Base-by-base conservation (phyloP, 2,329 filamentous ascomycete genomes). In the Parastagonospora nodorum region DNA sequence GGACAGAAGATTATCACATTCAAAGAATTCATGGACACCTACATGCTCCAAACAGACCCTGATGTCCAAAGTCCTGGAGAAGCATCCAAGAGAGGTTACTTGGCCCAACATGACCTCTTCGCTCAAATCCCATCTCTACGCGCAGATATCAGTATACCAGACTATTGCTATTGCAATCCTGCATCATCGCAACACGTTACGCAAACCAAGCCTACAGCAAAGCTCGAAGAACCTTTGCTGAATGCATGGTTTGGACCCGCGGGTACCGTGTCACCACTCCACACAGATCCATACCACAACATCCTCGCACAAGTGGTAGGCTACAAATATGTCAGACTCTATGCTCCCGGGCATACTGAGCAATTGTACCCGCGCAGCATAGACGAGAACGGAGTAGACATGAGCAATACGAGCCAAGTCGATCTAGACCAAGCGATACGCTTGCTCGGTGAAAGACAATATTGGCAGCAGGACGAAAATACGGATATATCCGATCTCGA, bases 251-350 rank as follows among this genome's bases (percentile, higher is more conserved):
- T 97, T 57, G 94, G 94, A 0, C 94, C 94, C 0, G 79, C 86
- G 0, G 87, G 86, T 42, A 97, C 94, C 0, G 92, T 96, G 57
- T 96, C 92, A 1, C 94, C 94, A 1, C 79, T 97, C 1, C 94
- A 99, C 72, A 95, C 91, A 1, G 94, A 97, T 66, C 90, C 89
- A 1, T 95, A 97, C 71, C 90, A 97, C 69, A 97, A 97, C 67
- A 84, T 97, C 41, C 83, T 97, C 4, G 87, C 87, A 19, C 94
- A 97, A 72, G 89, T 95, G 0, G 89, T 96, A 0, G 94, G 94
- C 0, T 80, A 84, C 50, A 99, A 99, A 74, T 97, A 97, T 72
- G 78, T 97, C n/a, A 83, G 94, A 1, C 79, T 97, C 2, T 97
- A 97, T 71, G 80, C 87, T 1, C 92, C 93, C 0, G 80, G 86